phyloP scores from a whole-genome alignment of 371 early-diverging fungal genomes.

The Mucor racemosus region DNA sequence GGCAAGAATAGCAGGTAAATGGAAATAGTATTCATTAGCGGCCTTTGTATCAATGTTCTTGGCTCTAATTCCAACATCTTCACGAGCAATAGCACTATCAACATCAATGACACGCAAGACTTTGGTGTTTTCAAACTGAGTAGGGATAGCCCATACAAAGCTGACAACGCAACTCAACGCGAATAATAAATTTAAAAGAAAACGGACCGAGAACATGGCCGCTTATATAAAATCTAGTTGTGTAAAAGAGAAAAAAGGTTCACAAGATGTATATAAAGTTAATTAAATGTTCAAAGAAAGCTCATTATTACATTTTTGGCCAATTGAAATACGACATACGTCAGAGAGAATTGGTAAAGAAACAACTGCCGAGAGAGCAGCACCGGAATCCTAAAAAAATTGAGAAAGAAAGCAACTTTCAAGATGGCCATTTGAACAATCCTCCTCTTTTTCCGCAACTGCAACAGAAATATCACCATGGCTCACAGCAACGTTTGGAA shows the following conservation, averaged over 20 bases:
- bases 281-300: slow-evolving; percentile 1
- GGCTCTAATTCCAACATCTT: slow-evolving; percentile 63
- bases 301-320: slow-evolving; percentile 7
- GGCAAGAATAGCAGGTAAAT: slow-evolving; percentile 41
- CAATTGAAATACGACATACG: slow-evolving; percentile 17
- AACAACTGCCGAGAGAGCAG: background rate
- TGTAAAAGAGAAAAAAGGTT: slow-evolving; percentile 4
- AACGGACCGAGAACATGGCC: slow-evolving; percentile 26
- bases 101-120: slow-evolving; percentile 70
- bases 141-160: slow-evolving; percentile 34
- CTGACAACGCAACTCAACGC: slow-evolving; percentile 18
- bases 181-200: slow-evolving; percentile 17
- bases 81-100: slow-evolving; percentile 62
- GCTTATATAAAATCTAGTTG: background rate
- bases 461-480: slow-evolving; percentile 62
- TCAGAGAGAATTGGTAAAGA: background rate
- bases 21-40: slow-evolving; percentile 60
- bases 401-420: slow-evolving; percentile 6
- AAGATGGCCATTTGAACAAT: slow-evolving; percentile 10
- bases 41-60: slow-evolving; percentile 53
- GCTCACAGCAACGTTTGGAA: slow-evolving; percentile 96
- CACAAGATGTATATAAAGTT: background rate
- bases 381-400: slow-evolving; percentile 7
- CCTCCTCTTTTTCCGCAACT: slow-evolving; percentile 31
- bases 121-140: slow-evolving; percentile 62